phyloP scores from a whole-genome alignment of 805 yeast genomes.

The Groenewaldozyma tartarivorans region DNA sequence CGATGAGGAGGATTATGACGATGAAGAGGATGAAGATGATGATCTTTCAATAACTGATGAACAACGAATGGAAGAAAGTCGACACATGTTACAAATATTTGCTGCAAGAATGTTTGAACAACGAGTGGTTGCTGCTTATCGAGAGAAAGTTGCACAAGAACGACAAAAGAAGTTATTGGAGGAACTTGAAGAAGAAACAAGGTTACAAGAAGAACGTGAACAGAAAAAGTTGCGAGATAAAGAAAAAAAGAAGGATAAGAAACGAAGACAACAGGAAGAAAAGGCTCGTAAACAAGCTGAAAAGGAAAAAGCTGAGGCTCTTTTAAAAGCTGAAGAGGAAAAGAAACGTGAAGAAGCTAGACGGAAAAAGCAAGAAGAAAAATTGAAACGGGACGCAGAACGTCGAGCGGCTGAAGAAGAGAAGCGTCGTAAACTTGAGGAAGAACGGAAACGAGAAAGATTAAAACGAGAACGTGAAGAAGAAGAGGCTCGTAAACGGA shows the following conservation, averaged over 20 bases:
- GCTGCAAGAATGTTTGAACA: slow-evolving; percentile 71
- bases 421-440: slow-evolving; percentile 19
- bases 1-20: slow-evolving; percentile 28
- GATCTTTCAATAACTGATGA: slow-evolving; percentile 33
- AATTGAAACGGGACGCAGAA: slow-evolving; percentile 25
- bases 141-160: slow-evolving; percentile 73
- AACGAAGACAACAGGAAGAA: slow-evolving; percentile 29
- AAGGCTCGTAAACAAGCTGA: slow-evolving; percentile 32
- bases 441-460: slow-evolving; percentile 17
- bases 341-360: slow-evolving; percentile 22
- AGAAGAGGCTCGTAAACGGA: slow-evolving; percentile 15
- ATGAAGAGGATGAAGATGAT: slow-evolving; percentile 34
- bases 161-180: slow-evolving; percentile 29
- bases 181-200: slow-evolving; percentile 26
- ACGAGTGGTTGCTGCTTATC: slow-evolving; percentile 64
- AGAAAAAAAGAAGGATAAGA: slow-evolving; percentile 34
- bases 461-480: slow-evolving; percentile 28
- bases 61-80: slow-evolving; percentile 66
- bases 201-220: slow-evolving; percentile 24
- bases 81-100: slow-evolving; percentile 68
- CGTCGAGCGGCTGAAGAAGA: slow-evolving; percentile 21
- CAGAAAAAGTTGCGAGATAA: slow-evolving; percentile 29
- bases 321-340: slow-evolving; percentile 19
- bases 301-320: slow-evolving; percentile 24
- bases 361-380: slow-evolving; percentile 23